These are phyloP conservation scores for Plantago elongata DNA, from an alignment of 257 asterid species.

Conservation along the genomic window DNA sequence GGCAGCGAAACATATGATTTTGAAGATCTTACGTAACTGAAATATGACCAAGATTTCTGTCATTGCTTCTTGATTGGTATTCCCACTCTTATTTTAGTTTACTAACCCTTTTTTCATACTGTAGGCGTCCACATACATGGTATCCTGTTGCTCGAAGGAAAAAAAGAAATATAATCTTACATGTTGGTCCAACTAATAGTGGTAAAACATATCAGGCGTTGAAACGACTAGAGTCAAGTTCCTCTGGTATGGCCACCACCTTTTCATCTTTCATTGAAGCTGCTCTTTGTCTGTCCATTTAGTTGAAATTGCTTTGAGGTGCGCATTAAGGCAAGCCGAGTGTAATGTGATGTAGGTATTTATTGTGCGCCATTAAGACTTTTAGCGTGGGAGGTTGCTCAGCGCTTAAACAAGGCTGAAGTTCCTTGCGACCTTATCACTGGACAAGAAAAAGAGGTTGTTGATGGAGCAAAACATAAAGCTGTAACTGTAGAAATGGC, in stretches of 20 bases:
- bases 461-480: conserved; percentile 84
- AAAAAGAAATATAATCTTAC: conserved; percentile 61
- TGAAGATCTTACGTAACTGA: conserved; percentile 86
- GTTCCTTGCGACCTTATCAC: conserved; percentile 93
- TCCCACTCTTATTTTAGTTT: conserved; percentile 10
- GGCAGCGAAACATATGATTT: conserved; percentile 47
- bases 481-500: conserved; percentile 96
- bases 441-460: conserved; percentile 91
- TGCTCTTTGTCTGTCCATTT: conserved; percentile 14
- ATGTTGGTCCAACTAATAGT: conserved; percentile 98
- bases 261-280: conserved; percentile 5
- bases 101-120: conserved; percentile 14
- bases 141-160: conserved; percentile 81
- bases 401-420: conserved; percentile 76
- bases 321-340: not conserved
- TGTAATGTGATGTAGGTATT: conserved; percentile 45
- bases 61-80: conserved; percentile 12
- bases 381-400: conserved; percentile 97
- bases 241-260: conserved; percentile 50
- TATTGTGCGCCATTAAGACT: conserved; percentile 97
- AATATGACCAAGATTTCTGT: conserved; percentile 7
- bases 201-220: conserved; percentile 91
- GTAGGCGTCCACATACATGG: conserved; percentile 88
- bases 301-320: conserved; percentile 7
- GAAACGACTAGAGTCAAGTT: conserved; percentile 67